Conservation (phyloP, 371 early-diverging fungal genomes). For the Parasitella parasitica region DNA sequence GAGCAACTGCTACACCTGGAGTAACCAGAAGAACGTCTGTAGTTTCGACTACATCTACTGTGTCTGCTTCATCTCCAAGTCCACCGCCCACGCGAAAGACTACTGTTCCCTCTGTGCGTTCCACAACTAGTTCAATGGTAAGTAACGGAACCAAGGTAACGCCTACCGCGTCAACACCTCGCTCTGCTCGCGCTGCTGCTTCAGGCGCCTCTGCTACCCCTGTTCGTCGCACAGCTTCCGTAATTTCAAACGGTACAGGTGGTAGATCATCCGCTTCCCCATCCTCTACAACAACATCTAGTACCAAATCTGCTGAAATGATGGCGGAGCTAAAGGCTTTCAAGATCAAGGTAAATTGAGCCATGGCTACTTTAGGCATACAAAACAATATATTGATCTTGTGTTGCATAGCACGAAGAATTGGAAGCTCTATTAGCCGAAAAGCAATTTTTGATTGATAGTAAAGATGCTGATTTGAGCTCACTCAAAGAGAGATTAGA, state of each 20-base stretch:
- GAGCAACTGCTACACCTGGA: slow-evolving; percentile 7
- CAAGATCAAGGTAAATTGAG: slow-evolving; percentile 28
- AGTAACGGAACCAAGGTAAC: slow-evolving; percentile 8
- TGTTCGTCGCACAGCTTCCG: slow-evolving; percentile 17
- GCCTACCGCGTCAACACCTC: slow-evolving; percentile 25
- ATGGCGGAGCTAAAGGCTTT: slow-evolving; percentile 23
- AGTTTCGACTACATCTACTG: slow-evolving; percentile 1
- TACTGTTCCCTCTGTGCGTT: slow-evolving; percentile 8
- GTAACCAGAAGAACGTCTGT: slow-evolving; percentile 17
- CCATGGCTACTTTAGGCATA: not conserved
- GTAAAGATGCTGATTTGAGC: slow-evolving; percentile 19
- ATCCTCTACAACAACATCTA: slow-evolving; percentile 6
- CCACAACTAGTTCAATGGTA: slow-evolving; percentile 3
- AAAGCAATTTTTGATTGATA: slow-evolving; percentile 18
- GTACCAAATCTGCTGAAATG: slow-evolving; percentile 20
- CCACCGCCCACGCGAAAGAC: slow-evolving; percentile 9
- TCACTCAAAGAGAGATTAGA: slow-evolving; percentile 16
- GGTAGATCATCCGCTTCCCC: slow-evolving; percentile 13
- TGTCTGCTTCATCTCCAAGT: not conserved
- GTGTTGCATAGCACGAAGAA: slow-evolving; percentile 15
- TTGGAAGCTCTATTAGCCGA: slow-evolving; percentile 19
- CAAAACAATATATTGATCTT: not conserved
- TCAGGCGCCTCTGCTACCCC: not conserved
- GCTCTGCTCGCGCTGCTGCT: slow-evolving; percentile 1
- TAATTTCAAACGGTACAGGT: not conserved